Base-by-base conservation (phyloP, 768 basidiomycete genomes). In the Boletus huronensis region DNA sequence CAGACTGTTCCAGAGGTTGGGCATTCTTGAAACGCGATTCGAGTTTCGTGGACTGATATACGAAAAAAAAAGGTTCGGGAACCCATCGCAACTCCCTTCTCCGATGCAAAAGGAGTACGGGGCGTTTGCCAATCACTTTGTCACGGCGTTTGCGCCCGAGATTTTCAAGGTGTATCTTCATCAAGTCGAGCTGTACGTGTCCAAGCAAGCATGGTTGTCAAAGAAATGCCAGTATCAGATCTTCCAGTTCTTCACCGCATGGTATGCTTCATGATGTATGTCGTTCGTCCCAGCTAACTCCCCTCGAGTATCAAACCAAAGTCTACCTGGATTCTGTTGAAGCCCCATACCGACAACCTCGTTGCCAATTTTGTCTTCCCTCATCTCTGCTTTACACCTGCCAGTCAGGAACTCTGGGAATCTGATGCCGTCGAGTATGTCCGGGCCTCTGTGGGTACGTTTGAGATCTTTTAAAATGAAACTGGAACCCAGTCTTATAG, bases 351-450 rank as follows among this genome's bases (percentile, higher is more conserved):
- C 35, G 79, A 89, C 65, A 82, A 73, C 3, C 80, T 95, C 5
- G 81, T 94, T n/a, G 83, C 87, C 9, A 79, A 76, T 35, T 93
- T 93, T 62, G 84, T 88, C 19, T 95, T 93, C 78, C 91, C 93
- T 29, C 87, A 90, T 64, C 79, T 96, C 26, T 88, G 83, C 21
- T 93, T 94, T 74, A 87, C 83, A 25, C 72, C 82, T 13, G 70
- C 78, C 2, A 83, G 84, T 62, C 77, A 83, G 61, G 78, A 83
- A 40, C 74, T 87, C 5, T 95, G 92, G 90, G 79, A 84, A 50
- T 72, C 71, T n/a, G 93, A 96, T 66, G 88, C 91, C 4, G 76
- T 90, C 41, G 92, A 94, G 58, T 95, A 89, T 64, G 74, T 93
- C 51, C 82, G 91, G 6, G 75, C 83, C 32, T 80, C 84, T 25